These are phyloP conservation scores for Scopulariopsis brevicaulis DNA, from an alignment of 2,329 filamentous ascomycete genomes.

Conservation along the genomic window DNA sequence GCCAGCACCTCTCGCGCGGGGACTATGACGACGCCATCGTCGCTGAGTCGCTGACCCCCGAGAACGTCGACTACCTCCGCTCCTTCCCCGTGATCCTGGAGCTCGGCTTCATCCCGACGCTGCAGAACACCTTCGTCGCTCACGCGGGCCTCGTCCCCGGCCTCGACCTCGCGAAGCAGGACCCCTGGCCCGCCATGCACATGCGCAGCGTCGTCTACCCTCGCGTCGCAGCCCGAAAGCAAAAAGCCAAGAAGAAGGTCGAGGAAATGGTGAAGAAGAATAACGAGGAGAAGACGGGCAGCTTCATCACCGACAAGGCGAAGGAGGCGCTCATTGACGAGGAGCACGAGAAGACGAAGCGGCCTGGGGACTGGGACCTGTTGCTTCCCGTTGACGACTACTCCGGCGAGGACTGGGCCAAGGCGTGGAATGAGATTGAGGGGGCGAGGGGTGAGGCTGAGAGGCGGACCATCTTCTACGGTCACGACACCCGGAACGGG, in stretches of 20 bases:
- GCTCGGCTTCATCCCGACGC: constrained; percentile 47
- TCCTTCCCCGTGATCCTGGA: constrained; percentile 67
- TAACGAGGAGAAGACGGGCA: constrained; percentile 5
- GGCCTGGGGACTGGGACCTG: constrained; percentile 16
- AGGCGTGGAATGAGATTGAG: constrained; percentile 46
- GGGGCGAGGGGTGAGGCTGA: constrained; percentile 15
- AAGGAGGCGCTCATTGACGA: constrained; percentile 6
- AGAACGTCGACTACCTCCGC: constrained; percentile 59
- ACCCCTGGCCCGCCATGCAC: constrained; percentile 80
- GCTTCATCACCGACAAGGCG: constrained; percentile 5
- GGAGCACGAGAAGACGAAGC: constrained; percentile 4
- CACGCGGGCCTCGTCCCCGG: constrained; percentile 80
- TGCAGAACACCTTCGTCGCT: constrained; percentile 48
- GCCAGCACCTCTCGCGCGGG: constrained; percentile 16
- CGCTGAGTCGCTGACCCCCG: constrained; percentile 36
- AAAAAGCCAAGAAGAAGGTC: constrained; percentile 13
- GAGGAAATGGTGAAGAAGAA: constrained; percentile 11
- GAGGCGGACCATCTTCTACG: constrained; percentile 67
- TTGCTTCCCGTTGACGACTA: constrained; percentile 27
- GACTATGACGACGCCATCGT: constrained; percentile 37
- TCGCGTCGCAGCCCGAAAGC: constrained; percentile 22
- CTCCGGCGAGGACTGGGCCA: constrained; percentile 55
- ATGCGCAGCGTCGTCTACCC: constrained; percentile 69
- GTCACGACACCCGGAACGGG: constrained; percentile 69
- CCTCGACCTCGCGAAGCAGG: constrained; percentile 54